Evolutionary conservation across 2,329 filamentous ascomycete genomes (phyloP).

Genomic region (Colletotrichum sp.): DNA sequence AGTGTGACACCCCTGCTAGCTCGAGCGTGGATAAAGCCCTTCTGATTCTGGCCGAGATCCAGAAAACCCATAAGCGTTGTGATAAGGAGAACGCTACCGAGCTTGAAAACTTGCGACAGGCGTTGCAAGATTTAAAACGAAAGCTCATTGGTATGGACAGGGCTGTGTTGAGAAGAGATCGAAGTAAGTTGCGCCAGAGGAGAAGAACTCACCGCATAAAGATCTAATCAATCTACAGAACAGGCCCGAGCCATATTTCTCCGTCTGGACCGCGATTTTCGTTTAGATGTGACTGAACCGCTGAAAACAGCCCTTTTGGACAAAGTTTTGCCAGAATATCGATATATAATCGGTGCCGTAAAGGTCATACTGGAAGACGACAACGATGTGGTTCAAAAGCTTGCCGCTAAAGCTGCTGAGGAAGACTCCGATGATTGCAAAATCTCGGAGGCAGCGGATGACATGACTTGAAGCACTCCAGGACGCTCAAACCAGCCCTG

Average conservation of each 20-base stretch:
- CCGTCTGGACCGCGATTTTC: not conserved
- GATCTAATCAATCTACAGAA: not conserved
- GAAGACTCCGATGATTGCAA: not conserved
- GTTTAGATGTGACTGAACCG: not conserved
- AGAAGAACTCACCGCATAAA: accelerated
- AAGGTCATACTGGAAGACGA: not conserved
- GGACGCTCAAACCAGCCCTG: not conserved
- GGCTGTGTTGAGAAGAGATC: not conserved
- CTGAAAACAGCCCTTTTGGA: not conserved
- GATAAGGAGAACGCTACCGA: not conserved
- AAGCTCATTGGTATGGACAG: not conserved
- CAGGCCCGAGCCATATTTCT: not conserved
- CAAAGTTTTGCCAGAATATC: not conserved
- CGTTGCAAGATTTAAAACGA: not conserved
- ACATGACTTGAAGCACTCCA: not conserved
- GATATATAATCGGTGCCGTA: not conserved
- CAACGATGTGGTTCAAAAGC: not conserved
- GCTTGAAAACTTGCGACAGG: not conserved
- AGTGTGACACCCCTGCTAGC: not conserved
- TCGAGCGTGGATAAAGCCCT: not conserved
- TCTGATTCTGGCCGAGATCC: not conserved
- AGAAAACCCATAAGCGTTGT: not conserved
- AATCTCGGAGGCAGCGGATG: not conserved
- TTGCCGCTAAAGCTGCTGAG: not conserved
- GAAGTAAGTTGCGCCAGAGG: not conserved